Percentiles rank a stretch among this genome's conserved stretches.
Evolutionary conservation across 2,329 filamentous ascomycete species (phyloP).

Genomic region (Cladosporium sp.): DNA sequence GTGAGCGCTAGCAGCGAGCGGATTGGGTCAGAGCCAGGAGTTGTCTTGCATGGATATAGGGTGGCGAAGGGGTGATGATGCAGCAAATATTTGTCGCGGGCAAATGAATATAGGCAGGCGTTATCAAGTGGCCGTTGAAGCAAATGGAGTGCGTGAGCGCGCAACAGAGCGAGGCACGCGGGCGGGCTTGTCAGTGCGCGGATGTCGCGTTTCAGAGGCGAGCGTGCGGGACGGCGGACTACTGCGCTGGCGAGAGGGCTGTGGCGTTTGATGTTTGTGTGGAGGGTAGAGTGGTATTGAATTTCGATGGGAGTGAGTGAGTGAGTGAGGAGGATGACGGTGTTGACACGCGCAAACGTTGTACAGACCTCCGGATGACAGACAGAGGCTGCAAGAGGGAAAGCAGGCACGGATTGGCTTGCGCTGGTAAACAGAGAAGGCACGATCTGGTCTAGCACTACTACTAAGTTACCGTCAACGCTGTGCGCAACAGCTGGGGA

Average conservation of each 20-base stretch:
- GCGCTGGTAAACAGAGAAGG: conserved; percentile 4
- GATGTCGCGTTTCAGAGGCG: conserved; percentile 14
- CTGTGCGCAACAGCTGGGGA: not conserved
- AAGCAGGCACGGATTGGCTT: not conserved
- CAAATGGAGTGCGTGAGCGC: conserved; percentile 8
- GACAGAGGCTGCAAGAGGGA: conserved; percentile 2
- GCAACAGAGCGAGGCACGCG: conserved; percentile 6
- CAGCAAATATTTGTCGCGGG: conserved; percentile 16
- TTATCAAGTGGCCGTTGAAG: conserved; percentile 13
- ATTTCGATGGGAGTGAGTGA: not conserved
- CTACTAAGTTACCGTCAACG: too few species aligned
- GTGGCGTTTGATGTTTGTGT: not conserved
- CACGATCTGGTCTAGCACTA: not conserved
- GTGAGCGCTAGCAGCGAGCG: conserved; percentile 7
- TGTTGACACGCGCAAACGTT: not conserved
- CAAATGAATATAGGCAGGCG: conserved; percentile 19
- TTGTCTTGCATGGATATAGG: conserved; percentile 6
- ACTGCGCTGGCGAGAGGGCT: not conserved
- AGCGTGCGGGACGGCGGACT: not conserved
- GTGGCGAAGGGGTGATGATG: not conserved
- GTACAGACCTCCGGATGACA: not conserved
- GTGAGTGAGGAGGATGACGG: not conserved
- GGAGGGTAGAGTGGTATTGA: not conserved
- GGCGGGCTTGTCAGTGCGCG: conserved; percentile 15
- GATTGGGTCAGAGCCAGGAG: conserved; percentile 9